These are phyloP conservation scores for Colletotrichum sp. DNA, from an alignment of 2,329 filamentous ascomycete species.

Conservation along the genomic window DNA sequence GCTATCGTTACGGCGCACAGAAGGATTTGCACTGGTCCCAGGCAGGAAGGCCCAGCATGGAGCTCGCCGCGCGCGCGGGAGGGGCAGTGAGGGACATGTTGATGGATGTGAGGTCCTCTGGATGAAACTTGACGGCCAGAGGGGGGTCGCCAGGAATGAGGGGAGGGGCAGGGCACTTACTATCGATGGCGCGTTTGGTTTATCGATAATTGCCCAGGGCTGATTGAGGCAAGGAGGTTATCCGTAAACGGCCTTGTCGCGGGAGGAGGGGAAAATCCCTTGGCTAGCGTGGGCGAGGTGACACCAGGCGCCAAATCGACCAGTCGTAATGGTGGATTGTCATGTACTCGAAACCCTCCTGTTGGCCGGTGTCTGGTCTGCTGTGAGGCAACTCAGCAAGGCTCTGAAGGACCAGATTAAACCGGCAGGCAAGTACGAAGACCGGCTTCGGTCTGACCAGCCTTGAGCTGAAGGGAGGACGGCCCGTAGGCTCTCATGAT, in stretches of 20 bases:
- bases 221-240: background rate
- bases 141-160: background rate
- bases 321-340: background rate
- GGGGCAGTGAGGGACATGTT: background rate
- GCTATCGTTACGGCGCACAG: background rate
- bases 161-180: background rate
- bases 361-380: background rate
- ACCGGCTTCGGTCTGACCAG: no score
- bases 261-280: conserved; percentile 8
- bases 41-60: background rate
- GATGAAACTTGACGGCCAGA: conserved; percentile 3
- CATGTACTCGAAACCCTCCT: conserved; percentile 7
- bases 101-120: background rate
- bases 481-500: no score
- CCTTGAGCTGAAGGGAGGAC: no score
- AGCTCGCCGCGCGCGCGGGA: background rate
- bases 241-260: background rate
- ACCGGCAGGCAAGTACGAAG: no score
- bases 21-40: background rate
- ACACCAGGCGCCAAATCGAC: background rate
- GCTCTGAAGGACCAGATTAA: background rate
- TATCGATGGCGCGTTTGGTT: background rate
- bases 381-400: background rate
- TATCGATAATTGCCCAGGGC: background rate
- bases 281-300: conserved; percentile 1